Conservation (phyloP, 768 basidiomycete genomes). For the Polyporus arcularius region DNA sequence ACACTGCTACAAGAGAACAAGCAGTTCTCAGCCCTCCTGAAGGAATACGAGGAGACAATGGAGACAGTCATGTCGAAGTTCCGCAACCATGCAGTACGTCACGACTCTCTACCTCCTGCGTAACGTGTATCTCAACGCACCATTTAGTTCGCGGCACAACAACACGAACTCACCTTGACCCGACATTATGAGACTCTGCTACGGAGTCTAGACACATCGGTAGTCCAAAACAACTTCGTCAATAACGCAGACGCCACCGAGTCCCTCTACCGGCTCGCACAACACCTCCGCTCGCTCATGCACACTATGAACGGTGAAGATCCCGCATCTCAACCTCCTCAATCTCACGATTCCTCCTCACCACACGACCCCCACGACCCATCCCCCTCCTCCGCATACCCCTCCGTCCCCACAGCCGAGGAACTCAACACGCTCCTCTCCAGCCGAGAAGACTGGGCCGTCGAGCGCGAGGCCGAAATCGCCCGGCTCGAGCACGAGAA, state of each 20-base stretch:
- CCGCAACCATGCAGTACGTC: slow-evolving; percentile 82
- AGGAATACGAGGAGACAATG: slow-evolving; percentile 93
- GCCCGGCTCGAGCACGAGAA: slow-evolving; percentile 83
- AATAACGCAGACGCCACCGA: slow-evolving; percentile 58
- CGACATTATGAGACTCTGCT: slow-evolving; percentile 90
- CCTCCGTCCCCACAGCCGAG: slow-evolving; percentile 45
- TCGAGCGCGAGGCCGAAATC: slow-evolving; percentile 89
- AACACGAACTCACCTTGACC: slow-evolving; percentile 83
- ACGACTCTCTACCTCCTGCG: slow-evolving; percentile 12
- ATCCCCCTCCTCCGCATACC: slow-evolving; percentile 25
- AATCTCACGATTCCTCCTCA: neutral
- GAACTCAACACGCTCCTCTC: slow-evolving; percentile 45
- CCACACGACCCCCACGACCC: slow-evolving; percentile 2
- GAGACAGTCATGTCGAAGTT: slow-evolving; percentile 98
- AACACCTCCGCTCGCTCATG: slow-evolving; percentile 69
- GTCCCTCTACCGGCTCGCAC: slow-evolving; percentile 73
- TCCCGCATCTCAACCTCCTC: slow-evolving; percentile 5
- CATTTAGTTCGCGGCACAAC: slow-evolving; percentile 83
- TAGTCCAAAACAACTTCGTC: slow-evolving; percentile 54
- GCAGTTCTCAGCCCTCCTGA: slow-evolving; percentile 83
- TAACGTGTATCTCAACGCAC: neutral
- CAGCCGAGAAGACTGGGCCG: slow-evolving; percentile 75
- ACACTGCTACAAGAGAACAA: slow-evolving; percentile 92
- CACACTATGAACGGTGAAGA: slow-evolving; percentile 70
- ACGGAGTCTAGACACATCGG: slow-evolving; percentile 59